Percentiles rank a stretch among this genome's conserved stretches.
Evolutionary conservation across 371 early-diverging fungal species (phyloP).

Genomic region (Mucor lusitanicus): DNA sequence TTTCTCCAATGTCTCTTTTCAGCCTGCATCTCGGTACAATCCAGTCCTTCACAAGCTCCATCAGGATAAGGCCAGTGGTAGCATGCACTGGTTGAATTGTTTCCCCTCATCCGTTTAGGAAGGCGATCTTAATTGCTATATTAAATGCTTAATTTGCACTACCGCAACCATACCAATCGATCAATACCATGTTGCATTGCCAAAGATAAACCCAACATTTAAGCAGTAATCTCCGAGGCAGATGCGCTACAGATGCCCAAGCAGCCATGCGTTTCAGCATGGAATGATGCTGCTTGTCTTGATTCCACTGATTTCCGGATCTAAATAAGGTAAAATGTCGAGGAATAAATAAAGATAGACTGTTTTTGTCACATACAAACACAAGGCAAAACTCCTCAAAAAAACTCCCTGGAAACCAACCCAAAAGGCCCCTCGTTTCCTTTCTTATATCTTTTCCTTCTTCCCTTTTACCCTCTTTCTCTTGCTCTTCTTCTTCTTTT

Average conservation of each 20-base stretch:
- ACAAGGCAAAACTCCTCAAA: conserved; percentile 5
- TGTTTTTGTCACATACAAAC: neutral
- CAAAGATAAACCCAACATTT: neutral
- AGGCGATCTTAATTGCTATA: neutral
- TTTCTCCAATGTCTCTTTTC: neutral
- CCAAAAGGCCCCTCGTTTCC: conserved; percentile 2
- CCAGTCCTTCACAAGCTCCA: neutral
- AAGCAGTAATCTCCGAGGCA: neutral
- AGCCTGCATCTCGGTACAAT: neutral
- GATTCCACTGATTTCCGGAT: neutral
- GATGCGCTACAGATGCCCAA: neutral
- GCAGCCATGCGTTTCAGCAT: neutral
- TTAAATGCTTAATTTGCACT: neutral
- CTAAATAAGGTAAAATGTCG: neutral
- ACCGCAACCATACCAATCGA: neutral
- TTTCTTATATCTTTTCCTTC: neutral
- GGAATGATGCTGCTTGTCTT: neutral
- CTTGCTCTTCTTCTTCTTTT: neutral
- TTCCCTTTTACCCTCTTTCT: neutral
- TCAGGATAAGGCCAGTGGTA: neutral
- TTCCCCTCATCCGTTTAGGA: neutral
- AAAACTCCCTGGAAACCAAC: conserved; percentile 4
- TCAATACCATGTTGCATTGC: neutral
- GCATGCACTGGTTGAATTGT: neutral
- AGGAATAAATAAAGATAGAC: conserved; percentile 5